phyloP scores from a whole-genome alignment of 2,329 filamentous ascomycete genomes.

The Fusarium vanettenii region DNA sequence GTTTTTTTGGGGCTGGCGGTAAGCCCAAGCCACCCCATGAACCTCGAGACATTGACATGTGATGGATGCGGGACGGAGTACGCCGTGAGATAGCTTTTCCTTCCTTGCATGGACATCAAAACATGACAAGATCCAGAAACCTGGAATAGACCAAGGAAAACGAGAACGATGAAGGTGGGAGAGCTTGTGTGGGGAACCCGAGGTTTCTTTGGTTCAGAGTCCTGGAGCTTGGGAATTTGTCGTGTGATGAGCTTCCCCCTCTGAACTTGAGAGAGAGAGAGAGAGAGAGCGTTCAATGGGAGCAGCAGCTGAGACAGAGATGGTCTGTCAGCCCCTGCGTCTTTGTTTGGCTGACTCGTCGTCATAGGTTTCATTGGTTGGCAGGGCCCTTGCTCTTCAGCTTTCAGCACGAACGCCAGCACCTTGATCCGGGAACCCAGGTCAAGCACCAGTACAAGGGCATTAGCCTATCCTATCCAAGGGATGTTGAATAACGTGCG shows the following conservation, averaged over 20 bases:
- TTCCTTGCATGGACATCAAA: not conserved
- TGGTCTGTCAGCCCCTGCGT: not conserved
- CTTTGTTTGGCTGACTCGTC: constrained; percentile 1
- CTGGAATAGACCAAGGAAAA: not conserved
- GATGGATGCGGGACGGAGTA: constrained; percentile 8
- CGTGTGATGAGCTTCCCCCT: constrained; percentile 18
- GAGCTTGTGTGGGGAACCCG: constrained; percentile 31
- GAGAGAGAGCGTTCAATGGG: not conserved
- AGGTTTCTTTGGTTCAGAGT: constrained; percentile 23
- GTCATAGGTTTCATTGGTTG: constrained; percentile 4
- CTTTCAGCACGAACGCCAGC: not conserved
- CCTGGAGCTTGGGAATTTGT: constrained; percentile 16
- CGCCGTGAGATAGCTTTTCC: not conserved
- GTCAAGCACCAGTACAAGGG: not conserved
- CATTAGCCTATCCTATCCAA: not conserved
- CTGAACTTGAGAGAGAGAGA: not conserved
- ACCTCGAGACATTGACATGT: constrained; percentile 13
- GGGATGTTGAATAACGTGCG: not conserved
- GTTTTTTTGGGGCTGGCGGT: not conserved
- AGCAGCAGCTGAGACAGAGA: not conserved
- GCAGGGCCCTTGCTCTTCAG: not conserved
- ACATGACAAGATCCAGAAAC: not conserved
- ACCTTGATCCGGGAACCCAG: constrained; percentile 24
- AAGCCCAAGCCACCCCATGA: not conserved
- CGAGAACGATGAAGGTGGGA: not conserved